These are phyloP conservation scores for Excoecaria cochinchinensis DNA, from an alignment of 345 rosid species.

Conservation along the genomic window DNA sequence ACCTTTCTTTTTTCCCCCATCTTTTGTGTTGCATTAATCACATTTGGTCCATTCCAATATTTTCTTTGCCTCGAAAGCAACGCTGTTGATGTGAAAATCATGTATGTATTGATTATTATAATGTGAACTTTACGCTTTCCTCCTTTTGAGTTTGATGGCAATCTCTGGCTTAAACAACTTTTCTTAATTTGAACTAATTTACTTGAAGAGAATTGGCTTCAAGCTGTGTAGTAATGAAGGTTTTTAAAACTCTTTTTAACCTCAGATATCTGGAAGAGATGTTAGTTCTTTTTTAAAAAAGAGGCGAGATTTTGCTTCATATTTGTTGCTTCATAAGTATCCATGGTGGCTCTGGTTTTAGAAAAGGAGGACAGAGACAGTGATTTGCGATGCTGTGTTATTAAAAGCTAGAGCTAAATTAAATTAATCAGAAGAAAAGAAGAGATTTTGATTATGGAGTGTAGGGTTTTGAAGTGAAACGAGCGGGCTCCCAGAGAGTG, in stretches of 20 bases:
- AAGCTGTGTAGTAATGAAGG: not conserved
- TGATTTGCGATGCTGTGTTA: not conserved
- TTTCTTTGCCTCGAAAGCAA: not conserved
- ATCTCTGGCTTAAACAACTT: not conserved
- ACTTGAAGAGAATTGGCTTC: not conserved
- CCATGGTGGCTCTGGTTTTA: slow-evolving; percentile 45
- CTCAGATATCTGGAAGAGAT: not conserved
- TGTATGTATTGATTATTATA: not conserved
- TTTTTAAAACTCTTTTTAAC: not conserved
- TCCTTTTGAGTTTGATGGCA: not conserved
- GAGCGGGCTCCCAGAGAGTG: slow-evolving; percentile 8
- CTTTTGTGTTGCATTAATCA: not conserved
- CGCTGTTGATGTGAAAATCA: not conserved
- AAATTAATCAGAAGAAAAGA: not conserved
- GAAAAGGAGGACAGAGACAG: not conserved
- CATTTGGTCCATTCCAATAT: not conserved
- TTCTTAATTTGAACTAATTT: not conserved
- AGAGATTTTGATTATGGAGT: not conserved
- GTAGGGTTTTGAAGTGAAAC: slow-evolving; percentile 39
- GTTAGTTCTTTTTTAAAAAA: not conserved
- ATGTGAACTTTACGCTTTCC: not conserved
- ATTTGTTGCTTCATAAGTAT: slow-evolving; percentile 63
- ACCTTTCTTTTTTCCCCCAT: not conserved
- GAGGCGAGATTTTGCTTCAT: slow-evolving; percentile 17
- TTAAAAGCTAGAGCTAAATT: not conserved